Base-by-base conservation (phyloP, 345 rosid genomes). In the Hibiscus tridactylites region DNA sequence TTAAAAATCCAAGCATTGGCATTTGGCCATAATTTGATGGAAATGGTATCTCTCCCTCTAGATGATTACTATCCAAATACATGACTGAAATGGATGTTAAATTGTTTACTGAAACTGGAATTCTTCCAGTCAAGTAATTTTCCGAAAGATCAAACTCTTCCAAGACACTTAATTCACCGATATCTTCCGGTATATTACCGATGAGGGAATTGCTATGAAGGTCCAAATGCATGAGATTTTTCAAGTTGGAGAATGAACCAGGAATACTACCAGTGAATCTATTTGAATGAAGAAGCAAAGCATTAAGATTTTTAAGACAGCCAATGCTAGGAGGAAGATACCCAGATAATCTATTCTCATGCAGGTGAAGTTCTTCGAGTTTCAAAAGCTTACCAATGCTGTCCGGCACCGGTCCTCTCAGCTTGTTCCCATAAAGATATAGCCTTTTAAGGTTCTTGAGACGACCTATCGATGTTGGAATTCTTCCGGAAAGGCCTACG, bases 311-410 rank as follows among this genome's bases (percentile, higher is more conserved):
- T 44, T 52, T 59, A 9, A 87, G 82, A 70, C 37, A 29, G 21
- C 87, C 86, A 5, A 83, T 73, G 71, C 76, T 73, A 35, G 84
- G 19, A 71, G 87, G 86, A 16, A 87, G 71, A 70, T 75, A 65
- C 65, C 89, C 87, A 17, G 86, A 82, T 15, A 85, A 65, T 31
- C 71, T 77, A 71, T 85, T 85, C 76, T 85, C 89, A 47, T 80
- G 82, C 57, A 82, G 71, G 56, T 79, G 84, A 77, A 83, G 85
- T 68, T 85, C 76, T 77, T 83, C 77, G 0, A 85, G 87, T 70
- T 71, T 74, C 31, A 57, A 71, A 76, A 83, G 75, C 81, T 87
- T 79, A 72, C 89, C 79, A 2, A 85, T 82, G 78, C 91, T 78
- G 35, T 84, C 82, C 7, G 86, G 88, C 49, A 85, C 65, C 9